Evolutionary conservation across 495 filamentous ascomycete species (phyloP).

Genomic region (Penicillium waksmanii): DNA sequence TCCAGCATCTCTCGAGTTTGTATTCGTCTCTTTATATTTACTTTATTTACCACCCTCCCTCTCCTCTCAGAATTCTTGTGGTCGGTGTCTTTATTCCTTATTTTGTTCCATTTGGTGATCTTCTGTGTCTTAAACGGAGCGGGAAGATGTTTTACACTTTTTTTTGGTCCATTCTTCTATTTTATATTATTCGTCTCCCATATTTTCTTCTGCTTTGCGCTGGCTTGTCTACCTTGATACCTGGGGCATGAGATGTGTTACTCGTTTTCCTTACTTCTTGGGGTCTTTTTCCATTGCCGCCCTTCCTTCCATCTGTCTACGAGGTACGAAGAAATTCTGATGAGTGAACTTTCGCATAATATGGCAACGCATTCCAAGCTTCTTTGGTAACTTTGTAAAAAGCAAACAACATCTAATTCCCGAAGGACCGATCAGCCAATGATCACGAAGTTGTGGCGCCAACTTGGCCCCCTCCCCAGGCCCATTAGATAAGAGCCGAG

Average conservation of each 20-base stretch:
- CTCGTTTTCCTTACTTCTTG: conserved; percentile 3
- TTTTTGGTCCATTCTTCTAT: conserved; percentile 15
- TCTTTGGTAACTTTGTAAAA: not conserved
- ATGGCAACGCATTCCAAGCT: not conserved
- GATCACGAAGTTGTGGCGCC: not conserved
- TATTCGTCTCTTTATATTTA: conserved; percentile 7
- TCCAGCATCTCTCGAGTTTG: conserved; percentile 3
- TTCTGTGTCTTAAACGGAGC: conserved; percentile 32
- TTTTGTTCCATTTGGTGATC: conserved; percentile 5
- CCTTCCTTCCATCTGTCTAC: conserved; percentile 6
- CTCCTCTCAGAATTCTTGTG: not conserved
- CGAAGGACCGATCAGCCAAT: conserved; percentile 1
- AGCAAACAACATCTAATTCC: not conserved
- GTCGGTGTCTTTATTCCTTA: conserved; percentile 14
- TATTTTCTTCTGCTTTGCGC: conserved; percentile 13
- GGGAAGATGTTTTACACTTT: conserved; percentile 34
- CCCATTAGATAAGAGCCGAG: conserved; percentile 4
- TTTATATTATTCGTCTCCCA: conserved; percentile 10
- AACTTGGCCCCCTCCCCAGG: not conserved
- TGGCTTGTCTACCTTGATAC: conserved; percentile 22
- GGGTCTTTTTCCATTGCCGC: conserved; percentile 10
- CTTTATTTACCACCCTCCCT: conserved; percentile 6
- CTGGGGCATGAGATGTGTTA: conserved; percentile 20
- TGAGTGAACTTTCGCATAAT: conserved; percentile 4
- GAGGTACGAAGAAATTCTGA: conserved; percentile 13